Conservation (phyloP, 2,329 filamentous ascomycete species). For the Bipolaris bicolor region DNA sequence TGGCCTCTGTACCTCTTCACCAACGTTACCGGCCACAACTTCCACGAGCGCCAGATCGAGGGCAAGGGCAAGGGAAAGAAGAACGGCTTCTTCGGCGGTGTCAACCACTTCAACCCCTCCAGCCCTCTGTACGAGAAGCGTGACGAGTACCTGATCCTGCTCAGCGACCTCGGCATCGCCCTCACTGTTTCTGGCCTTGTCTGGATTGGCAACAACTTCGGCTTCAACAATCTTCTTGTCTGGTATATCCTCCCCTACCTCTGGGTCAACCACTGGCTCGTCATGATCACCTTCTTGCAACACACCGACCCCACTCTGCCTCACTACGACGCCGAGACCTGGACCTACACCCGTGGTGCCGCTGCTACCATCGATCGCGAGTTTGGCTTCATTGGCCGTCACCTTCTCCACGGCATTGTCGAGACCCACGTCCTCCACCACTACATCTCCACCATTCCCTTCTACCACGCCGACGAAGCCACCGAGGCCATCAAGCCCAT, state of each 20-base stretch:
- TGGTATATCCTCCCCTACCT: slow-evolving; percentile 97
- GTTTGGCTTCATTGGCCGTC: slow-evolving; percentile 92
- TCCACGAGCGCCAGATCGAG: slow-evolving; percentile 88
- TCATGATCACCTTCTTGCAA: slow-evolving; percentile 96
- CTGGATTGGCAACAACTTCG: slow-evolving; percentile 76
- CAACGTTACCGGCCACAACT: slow-evolving; percentile 97
- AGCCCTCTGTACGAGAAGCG: slow-evolving; percentile 91
- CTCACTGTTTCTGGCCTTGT: slow-evolving; percentile 68
- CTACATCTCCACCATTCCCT: slow-evolving; percentile 94
- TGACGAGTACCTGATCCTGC: slow-evolving; percentile 83
- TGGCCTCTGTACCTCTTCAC: slow-evolving; percentile 90
- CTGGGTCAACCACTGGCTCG: slow-evolving; percentile 99
- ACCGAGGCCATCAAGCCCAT: slow-evolving; percentile 91
- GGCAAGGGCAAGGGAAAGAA: slow-evolving; percentile 91
- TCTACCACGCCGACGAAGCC: slow-evolving; percentile 95
- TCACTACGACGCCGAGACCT: slow-evolving; percentile 84
- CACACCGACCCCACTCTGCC: slow-evolving; percentile 94
- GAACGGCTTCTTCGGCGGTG: slow-evolving; percentile 79
- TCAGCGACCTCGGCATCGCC: slow-evolving; percentile 80
- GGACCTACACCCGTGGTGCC: slow-evolving; percentile 93
- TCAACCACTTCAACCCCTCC: slow-evolving; percentile 92
- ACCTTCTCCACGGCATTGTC: slow-evolving; percentile 92
- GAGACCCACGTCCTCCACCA: slow-evolving; percentile 98
- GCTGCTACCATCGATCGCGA: slow-evolving; percentile 96
- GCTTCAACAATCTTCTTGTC: slow-evolving; percentile 83